Percentiles rank a stretch among this genome's conserved stretches.
Evolutionary conservation across 306 rosid genomes (phyloP).

Genomic region (Bauhinia variegata): DNA sequence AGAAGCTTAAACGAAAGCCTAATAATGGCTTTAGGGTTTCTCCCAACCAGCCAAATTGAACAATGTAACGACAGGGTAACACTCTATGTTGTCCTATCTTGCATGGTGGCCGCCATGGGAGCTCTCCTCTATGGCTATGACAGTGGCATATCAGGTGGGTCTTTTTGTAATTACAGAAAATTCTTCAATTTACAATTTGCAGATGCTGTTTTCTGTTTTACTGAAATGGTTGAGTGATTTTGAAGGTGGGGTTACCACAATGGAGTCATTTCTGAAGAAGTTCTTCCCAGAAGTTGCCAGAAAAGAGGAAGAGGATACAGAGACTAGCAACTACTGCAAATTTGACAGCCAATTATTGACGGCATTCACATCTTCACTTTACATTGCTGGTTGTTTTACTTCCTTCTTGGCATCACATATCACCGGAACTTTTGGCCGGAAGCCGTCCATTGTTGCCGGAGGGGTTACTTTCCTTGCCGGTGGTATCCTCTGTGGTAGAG

Average conservation of each 20-base stretch:
- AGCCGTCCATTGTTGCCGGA: conserved; percentile 62
- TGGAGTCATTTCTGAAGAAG: conserved; percentile 70
- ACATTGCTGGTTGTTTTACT: conserved; percentile 70
- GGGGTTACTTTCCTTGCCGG: conserved; percentile 69
- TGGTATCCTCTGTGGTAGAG: conserved; percentile 64
- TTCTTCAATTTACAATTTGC: not conserved
- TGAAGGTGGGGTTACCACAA: conserved; percentile 72
- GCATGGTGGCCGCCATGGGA: conserved; percentile 55
- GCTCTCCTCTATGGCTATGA: conserved; percentile 50
- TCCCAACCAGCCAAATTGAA: conserved; percentile 25
- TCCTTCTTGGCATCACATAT: conserved; percentile 63
- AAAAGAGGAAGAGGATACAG: conserved; percentile 51
- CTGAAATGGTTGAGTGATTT: not conserved
- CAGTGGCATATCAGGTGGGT: conserved; percentile 46
- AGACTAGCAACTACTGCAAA: conserved; percentile 70
- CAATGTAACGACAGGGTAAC: conserved; percentile 34
- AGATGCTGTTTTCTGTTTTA: too few relatives aligned
- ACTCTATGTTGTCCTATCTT: conserved; percentile 39
- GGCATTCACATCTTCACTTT: conserved; percentile 80
- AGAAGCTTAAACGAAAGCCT: not conserved
- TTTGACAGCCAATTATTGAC: conserved; percentile 67
- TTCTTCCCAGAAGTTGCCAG: conserved; percentile 63
- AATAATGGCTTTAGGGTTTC: conserved; percentile 41
- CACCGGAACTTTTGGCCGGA: conserved; percentile 67
- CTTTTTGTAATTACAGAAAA: not conserved